Conservation (phyloP, 768 basidiomycete species). For the Aureoboletus auriporus region DNA sequence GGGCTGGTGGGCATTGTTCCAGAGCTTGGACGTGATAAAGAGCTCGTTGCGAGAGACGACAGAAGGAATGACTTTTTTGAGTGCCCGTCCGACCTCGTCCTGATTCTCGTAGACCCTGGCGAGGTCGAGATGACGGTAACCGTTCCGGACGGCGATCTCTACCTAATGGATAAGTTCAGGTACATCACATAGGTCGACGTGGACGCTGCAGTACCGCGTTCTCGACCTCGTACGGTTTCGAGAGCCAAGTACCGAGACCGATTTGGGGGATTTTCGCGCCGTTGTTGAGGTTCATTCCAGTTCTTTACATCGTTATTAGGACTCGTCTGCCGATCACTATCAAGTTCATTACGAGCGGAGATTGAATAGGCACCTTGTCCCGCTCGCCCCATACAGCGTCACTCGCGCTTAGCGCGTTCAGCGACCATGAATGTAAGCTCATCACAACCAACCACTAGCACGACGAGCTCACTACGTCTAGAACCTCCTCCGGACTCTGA, state of each 20-base stretch:
- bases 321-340: too few relatives aligned
- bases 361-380: constrained; percentile 27
- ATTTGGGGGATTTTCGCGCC: constrained; percentile 65
- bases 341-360: constrained; percentile 21
- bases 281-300: constrained; percentile 37
- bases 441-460: not conserved
- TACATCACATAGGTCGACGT: not conserved
- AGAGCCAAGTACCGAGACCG: constrained; percentile 82
- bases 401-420: constrained; percentile 29
- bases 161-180: constrained; percentile 46
- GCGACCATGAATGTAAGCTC: constrained; percentile 22
- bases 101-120: constrained; percentile 81
- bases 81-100: constrained; percentile 66
- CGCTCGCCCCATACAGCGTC: constrained; percentile 31
- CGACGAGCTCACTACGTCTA: constrained; percentile 27
- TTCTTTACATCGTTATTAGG: constrained; percentile 19
- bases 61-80: constrained; percentile 72
- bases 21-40: constrained; percentile 79
- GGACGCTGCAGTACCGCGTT: constrained; percentile 46
- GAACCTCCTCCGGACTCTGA: constrained; percentile 89
- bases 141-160: constrained; percentile 66
- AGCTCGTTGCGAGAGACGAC: constrained; percentile 79
- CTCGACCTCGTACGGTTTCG: constrained; percentile 72
- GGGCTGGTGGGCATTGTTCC: constrained; percentile 72
- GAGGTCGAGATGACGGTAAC: constrained; percentile 83